Percentiles rank a stretch among this genome's conserved stretches.
These are phyloP conservation scores for Penicillium lagena DNA, from an alignment of 495 filamentous ascomycete species.

Conservation along the genomic window DNA sequence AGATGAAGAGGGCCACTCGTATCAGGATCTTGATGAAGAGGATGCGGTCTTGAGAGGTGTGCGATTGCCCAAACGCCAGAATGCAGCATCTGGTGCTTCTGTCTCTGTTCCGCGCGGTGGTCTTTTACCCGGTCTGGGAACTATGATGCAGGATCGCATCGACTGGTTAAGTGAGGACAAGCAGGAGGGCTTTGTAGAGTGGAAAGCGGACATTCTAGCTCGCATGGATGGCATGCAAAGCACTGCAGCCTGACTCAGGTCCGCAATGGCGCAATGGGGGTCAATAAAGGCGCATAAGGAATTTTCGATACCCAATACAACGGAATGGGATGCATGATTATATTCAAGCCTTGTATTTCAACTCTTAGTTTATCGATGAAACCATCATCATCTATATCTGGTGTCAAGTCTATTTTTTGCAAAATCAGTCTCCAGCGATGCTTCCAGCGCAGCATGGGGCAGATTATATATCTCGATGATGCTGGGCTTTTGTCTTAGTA, in stretches of 20 bases:
- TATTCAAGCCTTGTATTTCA: neutral
- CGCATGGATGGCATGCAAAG: conserved; percentile 14
- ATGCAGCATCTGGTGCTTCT: conserved; percentile 1
- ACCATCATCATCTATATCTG: neutral
- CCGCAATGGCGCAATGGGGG: neutral
- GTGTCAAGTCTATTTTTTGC: neutral
- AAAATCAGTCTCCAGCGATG: neutral
- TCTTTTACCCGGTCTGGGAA: conserved; percentile 55
- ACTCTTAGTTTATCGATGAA: neutral
- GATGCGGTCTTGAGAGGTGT: conserved; percentile 17
- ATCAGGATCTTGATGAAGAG: conserved; percentile 25
- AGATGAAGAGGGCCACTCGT: conserved; percentile 32
- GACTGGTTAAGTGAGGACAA: conserved; percentile 73
- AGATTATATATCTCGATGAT: no score
- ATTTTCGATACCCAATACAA: conserved; percentile 19
- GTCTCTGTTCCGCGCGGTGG: conserved; percentile 19
- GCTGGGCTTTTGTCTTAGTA: conserved; percentile 48
- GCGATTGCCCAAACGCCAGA: conserved; percentile 18
- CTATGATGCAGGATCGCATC: conserved; percentile 79
- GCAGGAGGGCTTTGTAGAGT: conserved; percentile 58
- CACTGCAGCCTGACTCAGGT: conserved; percentile 7
- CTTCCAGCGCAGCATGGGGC: neutral
- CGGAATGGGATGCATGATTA: neutral
- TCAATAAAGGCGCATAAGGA: conserved; percentile 1
- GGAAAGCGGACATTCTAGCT: conserved; percentile 63